These are phyloP conservation scores for Firmiana major DNA, from an alignment of 345 rosid genomes.

Conservation along the genomic window DNA sequence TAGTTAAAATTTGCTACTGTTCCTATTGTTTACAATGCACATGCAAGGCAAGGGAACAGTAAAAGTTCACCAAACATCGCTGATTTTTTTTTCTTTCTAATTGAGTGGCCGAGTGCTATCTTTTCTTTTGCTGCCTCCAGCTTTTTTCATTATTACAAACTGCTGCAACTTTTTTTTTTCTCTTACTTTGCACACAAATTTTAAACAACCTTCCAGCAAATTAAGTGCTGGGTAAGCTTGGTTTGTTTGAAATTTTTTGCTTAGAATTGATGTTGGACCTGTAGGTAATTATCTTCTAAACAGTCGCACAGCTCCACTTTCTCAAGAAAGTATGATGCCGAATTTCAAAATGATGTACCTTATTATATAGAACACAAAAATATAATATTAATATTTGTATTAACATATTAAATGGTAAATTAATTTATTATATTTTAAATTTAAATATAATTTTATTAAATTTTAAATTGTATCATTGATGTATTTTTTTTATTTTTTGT, in stretches of 20 bases:
- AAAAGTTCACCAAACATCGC: not conserved
- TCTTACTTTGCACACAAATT: not conserved
- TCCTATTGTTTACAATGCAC: not conserved
- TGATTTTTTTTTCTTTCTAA: not conserved
- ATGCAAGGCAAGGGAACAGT: not conserved
- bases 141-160: conserved; percentile 5
- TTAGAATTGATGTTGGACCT: not conserved
- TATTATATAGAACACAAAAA: too few species aligned
- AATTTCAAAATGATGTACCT: too few species aligned
- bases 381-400: too few species aligned
- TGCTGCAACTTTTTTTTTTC: not conserved
- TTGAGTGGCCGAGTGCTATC: not conserved
- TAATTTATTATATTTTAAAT: too few species aligned
- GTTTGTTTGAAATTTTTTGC: not conserved
- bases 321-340: not conserved
- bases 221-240: not conserved
- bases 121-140: not conserved
- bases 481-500: too few species aligned
- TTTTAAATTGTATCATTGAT: too few species aligned
- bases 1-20: too few species aligned
- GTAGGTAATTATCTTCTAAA: not conserved
- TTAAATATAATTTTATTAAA: too few species aligned
- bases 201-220: not conserved
- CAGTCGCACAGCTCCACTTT: not conserved
- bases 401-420: too few species aligned